Conservation (phyloP, 1,284 basidiomycete genomes). For the Leucoagaricus sp. region DNA sequence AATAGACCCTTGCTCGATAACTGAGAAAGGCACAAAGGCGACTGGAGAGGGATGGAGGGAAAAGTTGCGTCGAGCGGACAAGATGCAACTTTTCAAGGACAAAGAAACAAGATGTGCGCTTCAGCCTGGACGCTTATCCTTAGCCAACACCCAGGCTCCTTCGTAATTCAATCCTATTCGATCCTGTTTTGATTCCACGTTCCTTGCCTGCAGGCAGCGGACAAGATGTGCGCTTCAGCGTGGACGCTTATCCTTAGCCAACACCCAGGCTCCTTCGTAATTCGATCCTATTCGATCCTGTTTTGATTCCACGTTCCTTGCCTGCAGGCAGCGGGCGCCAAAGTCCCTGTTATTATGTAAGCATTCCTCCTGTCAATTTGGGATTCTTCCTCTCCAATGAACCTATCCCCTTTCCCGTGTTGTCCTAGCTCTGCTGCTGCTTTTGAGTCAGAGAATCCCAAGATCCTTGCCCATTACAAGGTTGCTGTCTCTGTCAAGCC, state of each 20-base stretch:
- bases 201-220: conserved; percentile 70
- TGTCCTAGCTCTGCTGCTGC: conserved; percentile 12
- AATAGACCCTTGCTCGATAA: conserved; percentile 27
- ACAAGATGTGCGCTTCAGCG: conserved; percentile 41
- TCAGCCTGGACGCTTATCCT: conserved; percentile 40
- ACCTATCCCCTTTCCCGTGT: conserved; percentile 18
- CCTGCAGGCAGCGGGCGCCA: conserved; percentile 59
- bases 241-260: conserved; percentile 44
- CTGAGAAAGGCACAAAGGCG: conserved; percentile 29
- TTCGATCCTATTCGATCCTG: conserved; percentile 46
- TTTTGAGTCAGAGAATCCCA: conserved; percentile 11
- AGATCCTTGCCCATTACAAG: conserved; percentile 8
- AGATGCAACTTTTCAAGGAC: conserved; percentile 50
- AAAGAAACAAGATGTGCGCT: conserved; percentile 44
- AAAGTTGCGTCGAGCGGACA: conserved; percentile 40
- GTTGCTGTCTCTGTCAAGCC: conserved; percentile 3
- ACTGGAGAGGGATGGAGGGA: conserved; percentile 30
- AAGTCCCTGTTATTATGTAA: conserved; percentile 31
- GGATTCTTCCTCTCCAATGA: conserved; percentile 20
- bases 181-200: conserved; percentile 61
- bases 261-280: conserved; percentile 43
- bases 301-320: conserved; percentile 67
- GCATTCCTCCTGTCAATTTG: conserved; percentile 27
- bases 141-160: conserved; percentile 39
- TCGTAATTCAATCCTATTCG: conserved; percentile 45